These are phyloP conservation scores for Glycine latifolia DNA, from an alignment of 306 rosid genomes.

Conservation along the genomic window DNA sequence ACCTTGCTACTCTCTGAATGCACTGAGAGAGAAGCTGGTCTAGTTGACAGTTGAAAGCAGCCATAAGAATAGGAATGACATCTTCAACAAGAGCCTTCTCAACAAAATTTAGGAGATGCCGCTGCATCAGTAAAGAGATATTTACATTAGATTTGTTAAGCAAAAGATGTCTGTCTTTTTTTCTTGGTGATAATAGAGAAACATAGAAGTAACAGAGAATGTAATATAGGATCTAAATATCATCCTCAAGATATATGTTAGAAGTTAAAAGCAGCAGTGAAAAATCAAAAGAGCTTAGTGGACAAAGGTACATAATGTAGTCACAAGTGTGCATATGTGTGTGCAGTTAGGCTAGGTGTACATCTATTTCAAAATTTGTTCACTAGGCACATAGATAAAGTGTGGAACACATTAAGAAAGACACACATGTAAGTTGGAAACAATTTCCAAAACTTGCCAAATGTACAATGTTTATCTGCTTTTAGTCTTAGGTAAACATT, in stretches of 20 bases:
- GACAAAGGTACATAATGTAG: not conserved
- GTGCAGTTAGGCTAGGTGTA: not conserved
- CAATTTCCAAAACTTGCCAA: slow-evolving; percentile 3
- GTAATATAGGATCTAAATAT: not conserved
- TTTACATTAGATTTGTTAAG: slow-evolving; percentile 28
- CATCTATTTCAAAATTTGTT: not conserved
- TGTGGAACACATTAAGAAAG: not conserved
- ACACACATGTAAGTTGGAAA: not conserved
- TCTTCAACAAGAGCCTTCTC: slow-evolving; percentile 93
- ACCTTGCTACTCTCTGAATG: slow-evolving; percentile 74
- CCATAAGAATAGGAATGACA: slow-evolving; percentile 74
- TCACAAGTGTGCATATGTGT: not conserved
- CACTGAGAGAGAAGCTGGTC: slow-evolving; percentile 66
- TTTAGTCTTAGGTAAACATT: not conserved
- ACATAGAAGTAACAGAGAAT: not conserved
- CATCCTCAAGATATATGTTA: not conserved
- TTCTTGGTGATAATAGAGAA: not conserved
- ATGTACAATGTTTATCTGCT: not conserved
- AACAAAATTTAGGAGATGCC: slow-evolving; percentile 75
- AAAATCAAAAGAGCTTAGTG: not conserved
- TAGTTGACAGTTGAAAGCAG: slow-evolving; percentile 70
- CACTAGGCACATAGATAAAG: not conserved
- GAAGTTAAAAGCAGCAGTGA: not conserved
- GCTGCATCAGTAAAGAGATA: slow-evolving; percentile 63
- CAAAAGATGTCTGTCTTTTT: not conserved